Base-by-base conservation (phyloP, 495 filamentous ascomycete species). In the Neurospora sp. region DNA sequence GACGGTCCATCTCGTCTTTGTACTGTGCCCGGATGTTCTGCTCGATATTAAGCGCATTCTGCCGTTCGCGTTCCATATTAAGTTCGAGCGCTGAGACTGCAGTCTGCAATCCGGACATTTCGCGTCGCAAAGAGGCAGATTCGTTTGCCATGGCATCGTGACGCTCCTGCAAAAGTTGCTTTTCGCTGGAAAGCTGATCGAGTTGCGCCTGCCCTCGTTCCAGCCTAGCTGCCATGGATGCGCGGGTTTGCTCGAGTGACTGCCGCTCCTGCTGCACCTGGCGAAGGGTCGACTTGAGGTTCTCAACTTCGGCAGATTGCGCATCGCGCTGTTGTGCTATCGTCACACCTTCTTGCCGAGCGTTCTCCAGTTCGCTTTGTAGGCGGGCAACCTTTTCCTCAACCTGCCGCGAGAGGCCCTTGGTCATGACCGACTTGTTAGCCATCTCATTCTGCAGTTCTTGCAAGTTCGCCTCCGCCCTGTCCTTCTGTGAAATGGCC, bases 381-480 rank as follows among this genome's bases (percentile, higher is more conserved):
- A 95, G 83, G 70, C 88, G 88, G 72, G 86, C 82, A 4, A 87
- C 85, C 78, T 89, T 90, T 72, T 92, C 90, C 77, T 94, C 92
- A 21, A 92, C 87, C 80, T 93, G 92, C 43, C 91, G 87, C 69
- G 88, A 90, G 17, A 93, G 84, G n/a, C 90, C 91, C 78, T 91
- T 94, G 37, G 91, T 91, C 31, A 88, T 90, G 71, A 94, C 86
- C 0, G 91, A 93, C 78, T 93, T 94, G 79, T 94, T 90, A 9
- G 90, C 85, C 85, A 94, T 89, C 75, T 95, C 92, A 66, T 92
- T 90, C 70, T 90, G 90, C 24, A 96, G 80, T 79, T 94, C 85
- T 71, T 90, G 87, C 5, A 91, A 79, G 71, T 90, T 85, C 31
- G 83, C 83, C 77, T 89, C 84, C 21, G 86, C 85, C n/a, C 84